Evolutionary conservation across 345 rosid genomes (phyloP).

Genomic region (Citrus sp.): DNA sequence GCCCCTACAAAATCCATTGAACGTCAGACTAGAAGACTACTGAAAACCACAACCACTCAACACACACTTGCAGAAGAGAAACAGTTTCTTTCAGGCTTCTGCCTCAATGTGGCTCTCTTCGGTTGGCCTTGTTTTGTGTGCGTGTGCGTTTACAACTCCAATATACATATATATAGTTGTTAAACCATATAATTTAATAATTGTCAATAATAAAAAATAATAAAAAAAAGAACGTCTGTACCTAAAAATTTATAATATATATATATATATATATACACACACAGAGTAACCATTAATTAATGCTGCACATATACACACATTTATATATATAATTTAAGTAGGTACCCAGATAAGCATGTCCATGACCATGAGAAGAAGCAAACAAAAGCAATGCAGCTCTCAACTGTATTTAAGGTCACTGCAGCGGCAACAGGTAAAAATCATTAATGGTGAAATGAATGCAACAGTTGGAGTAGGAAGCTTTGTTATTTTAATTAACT

Average conservation of each 20-base stretch:
- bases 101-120: slow-evolving; percentile 42
- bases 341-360: background rate
- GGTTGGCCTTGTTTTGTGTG: slow-evolving; percentile 57
- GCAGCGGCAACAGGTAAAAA: background rate
- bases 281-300: too few relatives aligned
- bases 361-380: background rate
- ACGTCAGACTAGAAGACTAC: slow-evolving; percentile 19
- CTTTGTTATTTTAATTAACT: too few relatives aligned
- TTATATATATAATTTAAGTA: too few relatives aligned
- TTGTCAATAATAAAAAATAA: too few relatives aligned
- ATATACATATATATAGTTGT: background rate
- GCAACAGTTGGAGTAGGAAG: slow-evolving; percentile 11
- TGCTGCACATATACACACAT: background rate
- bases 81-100: slow-evolving; percentile 14
- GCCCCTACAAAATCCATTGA: slow-evolving; percentile 43
- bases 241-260: too few relatives aligned
- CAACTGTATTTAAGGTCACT: background rate
- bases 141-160: slow-evolving; percentile 5
- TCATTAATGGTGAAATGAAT: slow-evolving; percentile 12
- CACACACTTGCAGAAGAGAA: background rate
- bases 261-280: too few relatives aligned
- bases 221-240: too few relatives aligned
- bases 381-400: background rate
- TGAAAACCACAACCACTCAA: slow-evolving; percentile 7
- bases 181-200: too few relatives aligned